Evolutionary conservation across 345 rosid species (phyloP), one percentile per base, ranked within the genome.

Genomic region (Eucalyptus curtisii): DNA sequence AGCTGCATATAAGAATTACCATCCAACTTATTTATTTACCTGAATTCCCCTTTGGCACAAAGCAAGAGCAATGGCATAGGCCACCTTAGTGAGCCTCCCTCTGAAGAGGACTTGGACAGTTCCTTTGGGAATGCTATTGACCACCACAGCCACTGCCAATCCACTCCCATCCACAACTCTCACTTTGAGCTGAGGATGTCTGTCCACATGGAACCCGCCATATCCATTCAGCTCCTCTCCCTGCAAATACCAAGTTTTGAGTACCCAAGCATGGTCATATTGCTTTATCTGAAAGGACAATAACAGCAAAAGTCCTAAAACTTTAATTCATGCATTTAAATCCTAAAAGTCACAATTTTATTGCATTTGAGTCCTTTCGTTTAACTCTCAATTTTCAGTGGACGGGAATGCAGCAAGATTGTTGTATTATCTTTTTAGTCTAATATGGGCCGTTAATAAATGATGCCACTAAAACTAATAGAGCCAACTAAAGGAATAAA

Each of bases 121-220:
- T 45, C 76, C 80, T 87, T 89, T 48, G 7, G 90, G 89, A 40
- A 89, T 89, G 88, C 87, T 80, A 24, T 80, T 89, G 68, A 79
- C n/a, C 49, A 87, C 80, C 37, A 89, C 86, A 16, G 90, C 90
- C 14, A 49, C 89, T 9, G 81, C 89, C 19, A 81, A 48, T 27
- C 89, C 87, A 49, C 88, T 89, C 10, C 90, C 90, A 59, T 89
- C 90, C 55, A 89, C 90, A 37, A 89, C 80, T 76, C 87, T 89
- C 40, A 89, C n/a, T 59, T 85, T 87, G 82, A 89, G 25, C 49
- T 59, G 20, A 19, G 79, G 55, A 25, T 89, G 42, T 49, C 17
- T 89, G 55, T 49, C 40, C 15, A 87, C 27, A 50, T 87, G 64
- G 3, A 87, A 6, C 42, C 87, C 87, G 5, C 88, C 90, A 86